Conservation (phyloP, 1,139 yeast species). For the Saccharomyces hybrid region DNA sequence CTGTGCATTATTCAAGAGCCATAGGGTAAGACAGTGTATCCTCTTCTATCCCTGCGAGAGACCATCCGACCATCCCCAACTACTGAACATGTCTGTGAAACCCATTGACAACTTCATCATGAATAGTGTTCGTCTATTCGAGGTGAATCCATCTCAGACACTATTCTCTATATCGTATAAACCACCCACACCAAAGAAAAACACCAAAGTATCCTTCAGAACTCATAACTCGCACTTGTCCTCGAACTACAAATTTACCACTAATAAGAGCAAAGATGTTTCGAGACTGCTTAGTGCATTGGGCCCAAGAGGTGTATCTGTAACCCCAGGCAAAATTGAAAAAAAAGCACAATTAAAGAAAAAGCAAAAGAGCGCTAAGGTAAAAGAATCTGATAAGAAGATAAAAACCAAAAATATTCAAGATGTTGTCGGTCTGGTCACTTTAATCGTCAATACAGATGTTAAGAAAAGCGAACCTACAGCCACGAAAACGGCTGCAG, state of each 20-base stretch:
- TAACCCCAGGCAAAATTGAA: slow-evolving; percentile 20
- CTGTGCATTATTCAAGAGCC: background rate
- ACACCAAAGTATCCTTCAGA: slow-evolving; percentile 47
- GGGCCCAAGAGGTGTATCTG: slow-evolving; percentile 69
- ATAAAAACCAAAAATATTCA: background rate
- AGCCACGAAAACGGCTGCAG: slow-evolving; percentile 1
- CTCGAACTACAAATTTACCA: slow-evolving; percentile 51
- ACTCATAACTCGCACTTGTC: slow-evolving; percentile 68
- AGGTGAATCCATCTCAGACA: slow-evolving; percentile 43
- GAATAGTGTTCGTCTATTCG: slow-evolving; percentile 39
- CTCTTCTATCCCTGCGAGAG: background rate
- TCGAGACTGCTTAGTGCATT: slow-evolving; percentile 71
- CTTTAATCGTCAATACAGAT: slow-evolving; percentile 26
- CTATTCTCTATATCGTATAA: slow-evolving; percentile 44
- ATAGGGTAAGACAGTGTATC: background rate
- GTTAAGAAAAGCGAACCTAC: slow-evolving; percentile 22
- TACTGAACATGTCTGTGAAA: slow-evolving; percentile 26
- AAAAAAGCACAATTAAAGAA: slow-evolving; percentile 7
- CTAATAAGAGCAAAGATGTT: slow-evolving; percentile 66
- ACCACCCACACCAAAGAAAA: slow-evolving; percentile 22
- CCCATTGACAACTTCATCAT: slow-evolving; percentile 46
- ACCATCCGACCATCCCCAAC: background rate
- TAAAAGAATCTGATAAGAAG: slow-evolving; percentile 6
- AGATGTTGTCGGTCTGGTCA: slow-evolving; percentile 24
- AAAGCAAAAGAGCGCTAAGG: slow-evolving; percentile 6